Conservation (phyloP, 2,329 filamentous ascomycete species). For the Scytalidium lignicola region DNA sequence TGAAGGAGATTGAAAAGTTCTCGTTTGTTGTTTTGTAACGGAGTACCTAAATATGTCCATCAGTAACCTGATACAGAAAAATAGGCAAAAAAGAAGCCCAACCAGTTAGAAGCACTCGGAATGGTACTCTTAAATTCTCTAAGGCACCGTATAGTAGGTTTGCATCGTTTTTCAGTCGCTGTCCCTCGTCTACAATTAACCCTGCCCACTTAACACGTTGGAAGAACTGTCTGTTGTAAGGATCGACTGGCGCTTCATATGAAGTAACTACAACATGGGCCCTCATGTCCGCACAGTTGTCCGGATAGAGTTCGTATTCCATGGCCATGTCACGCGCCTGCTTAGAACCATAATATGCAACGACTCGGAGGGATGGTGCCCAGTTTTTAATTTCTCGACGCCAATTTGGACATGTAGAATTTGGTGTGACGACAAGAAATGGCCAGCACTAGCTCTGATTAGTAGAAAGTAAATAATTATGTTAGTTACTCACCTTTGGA, state of each 20-base stretch:
- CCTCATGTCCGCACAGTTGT: slow-evolving; percentile 60
- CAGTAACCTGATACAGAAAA: slow-evolving; percentile 7
- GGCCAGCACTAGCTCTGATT: slow-evolving; percentile 64
- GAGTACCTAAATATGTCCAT: slow-evolving; percentile 50
- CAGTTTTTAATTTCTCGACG: slow-evolving; percentile 92
- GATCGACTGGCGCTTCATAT: slow-evolving; percentile 81
- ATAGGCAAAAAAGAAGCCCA: background rate
- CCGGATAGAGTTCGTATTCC: slow-evolving; percentile 79
- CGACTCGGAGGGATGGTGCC: slow-evolving; percentile 79
- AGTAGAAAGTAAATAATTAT: background rate
- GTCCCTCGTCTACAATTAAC: slow-evolving; percentile 89
- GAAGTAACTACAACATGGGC: slow-evolving; percentile 94
- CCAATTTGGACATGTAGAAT: slow-evolving; percentile 97
- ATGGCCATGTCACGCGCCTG: slow-evolving; percentile 71
- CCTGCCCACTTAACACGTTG: slow-evolving; percentile 74
- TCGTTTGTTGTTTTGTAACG: slow-evolving; percentile 89
- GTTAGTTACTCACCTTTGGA: slow-evolving; percentile 34
- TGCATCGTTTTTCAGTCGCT: slow-evolving; percentile 89
- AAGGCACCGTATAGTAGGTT: slow-evolving; percentile 76
- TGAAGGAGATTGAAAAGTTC: slow-evolving; percentile 97
- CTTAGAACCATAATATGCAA: slow-evolving; percentile 83
- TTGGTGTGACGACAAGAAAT: slow-evolving; percentile 89
- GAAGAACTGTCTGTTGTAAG: slow-evolving; percentile 61
- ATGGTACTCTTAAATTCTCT: slow-evolving; percentile 68
- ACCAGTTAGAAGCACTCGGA: slow-evolving; percentile 78